Evolutionary conservation across 139 green algal species (phyloP).

Genomic region (Diplosphaera chodatii): DNA sequence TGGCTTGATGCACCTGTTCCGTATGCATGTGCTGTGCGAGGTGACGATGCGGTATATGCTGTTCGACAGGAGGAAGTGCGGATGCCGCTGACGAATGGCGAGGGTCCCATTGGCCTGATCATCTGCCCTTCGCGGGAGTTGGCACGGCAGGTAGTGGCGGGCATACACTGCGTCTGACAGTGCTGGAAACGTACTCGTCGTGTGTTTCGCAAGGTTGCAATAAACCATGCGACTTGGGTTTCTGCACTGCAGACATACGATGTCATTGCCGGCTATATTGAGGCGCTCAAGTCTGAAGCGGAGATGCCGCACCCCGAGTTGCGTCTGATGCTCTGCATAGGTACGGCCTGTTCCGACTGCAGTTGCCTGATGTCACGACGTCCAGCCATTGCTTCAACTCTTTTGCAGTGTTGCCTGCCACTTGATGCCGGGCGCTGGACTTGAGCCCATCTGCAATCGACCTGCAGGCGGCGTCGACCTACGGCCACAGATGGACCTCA

Average conservation of each 20-base stretch:
- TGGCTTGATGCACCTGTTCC: too few species aligned
- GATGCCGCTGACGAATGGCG: slow-evolving; percentile 64
- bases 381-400: too few species aligned
- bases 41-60: too few species aligned
- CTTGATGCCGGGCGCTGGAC: too few species aligned
- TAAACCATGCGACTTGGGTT: too few species aligned
- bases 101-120: slow-evolving; percentile 89
- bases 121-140: slow-evolving; percentile 94
- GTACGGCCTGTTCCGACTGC: too few species aligned
- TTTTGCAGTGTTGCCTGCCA: too few species aligned
- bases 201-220: too few species aligned
- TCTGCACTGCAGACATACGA: slow-evolving; percentile 29
- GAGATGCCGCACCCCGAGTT: slow-evolving; percentile 58
- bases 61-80: slow-evolving; percentile 13
- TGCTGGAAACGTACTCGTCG: too few species aligned
- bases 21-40: too few species aligned
- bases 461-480: slow-evolving; percentile 39
- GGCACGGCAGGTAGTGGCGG: slow-evolving; percentile 63
- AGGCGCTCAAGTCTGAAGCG: slow-evolving; percentile 38
- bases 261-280: slow-evolving; percentile 18
- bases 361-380: too few species aligned
- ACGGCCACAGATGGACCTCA: slow-evolving; percentile 30
- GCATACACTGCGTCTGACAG: background rate
- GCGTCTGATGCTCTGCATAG: slow-evolving; percentile 83
- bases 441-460: too few species aligned